Conservation (phyloP, 2,329 filamentous ascomycete genomes). For the Hypoxylon sp. region DNA sequence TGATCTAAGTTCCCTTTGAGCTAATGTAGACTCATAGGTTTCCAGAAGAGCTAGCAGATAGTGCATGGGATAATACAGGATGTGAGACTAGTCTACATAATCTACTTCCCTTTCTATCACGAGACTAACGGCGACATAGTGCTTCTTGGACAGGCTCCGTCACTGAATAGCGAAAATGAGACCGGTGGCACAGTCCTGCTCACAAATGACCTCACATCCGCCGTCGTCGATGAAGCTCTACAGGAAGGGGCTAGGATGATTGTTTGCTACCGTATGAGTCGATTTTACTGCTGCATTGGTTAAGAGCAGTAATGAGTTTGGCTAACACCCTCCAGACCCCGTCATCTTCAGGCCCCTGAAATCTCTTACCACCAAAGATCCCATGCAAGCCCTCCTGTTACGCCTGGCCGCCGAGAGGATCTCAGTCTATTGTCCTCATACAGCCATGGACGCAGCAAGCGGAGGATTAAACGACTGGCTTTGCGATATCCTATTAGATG, state of each 20-base stretch:
- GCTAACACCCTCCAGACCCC: slow-evolving; percentile 73
- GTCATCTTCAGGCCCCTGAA: slow-evolving; percentile 97
- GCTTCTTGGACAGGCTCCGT: slow-evolving; percentile 67
- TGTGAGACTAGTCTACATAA: slow-evolving; percentile 40
- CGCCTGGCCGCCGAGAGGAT: slow-evolving; percentile 87
- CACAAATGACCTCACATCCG: slow-evolving; percentile 90
- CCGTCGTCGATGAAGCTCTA: slow-evolving; percentile 92
- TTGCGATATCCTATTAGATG: slow-evolving; percentile 82
- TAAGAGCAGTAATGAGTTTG: slow-evolving; percentile 14
- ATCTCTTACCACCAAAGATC: slow-evolving; percentile 84
- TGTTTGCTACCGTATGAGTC: slow-evolving; percentile 83
- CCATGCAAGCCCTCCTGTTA: slow-evolving; percentile 89
- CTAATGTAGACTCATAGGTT: slow-evolving; percentile 70
- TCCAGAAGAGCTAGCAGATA: slow-evolving; percentile 89
- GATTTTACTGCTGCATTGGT: neutral
- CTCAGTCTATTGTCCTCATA: slow-evolving; percentile 96
- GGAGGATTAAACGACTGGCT: slow-evolving; percentile 95
- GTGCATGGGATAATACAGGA: slow-evolving; percentile 97
- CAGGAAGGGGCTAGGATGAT: slow-evolving; percentile 81
- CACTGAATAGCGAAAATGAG: slow-evolving; percentile 57
- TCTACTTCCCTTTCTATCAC: neutral
- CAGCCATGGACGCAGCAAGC: slow-evolving; percentile 88
- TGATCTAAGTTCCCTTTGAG: neutral
- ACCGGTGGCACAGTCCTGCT: slow-evolving; percentile 63
- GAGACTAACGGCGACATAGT: slow-evolving; percentile 29